These are phyloP conservation scores for Nitzschia sp. DNA, from an alignment of 108 stramenopile genomes.

Conservation along the genomic window DNA sequence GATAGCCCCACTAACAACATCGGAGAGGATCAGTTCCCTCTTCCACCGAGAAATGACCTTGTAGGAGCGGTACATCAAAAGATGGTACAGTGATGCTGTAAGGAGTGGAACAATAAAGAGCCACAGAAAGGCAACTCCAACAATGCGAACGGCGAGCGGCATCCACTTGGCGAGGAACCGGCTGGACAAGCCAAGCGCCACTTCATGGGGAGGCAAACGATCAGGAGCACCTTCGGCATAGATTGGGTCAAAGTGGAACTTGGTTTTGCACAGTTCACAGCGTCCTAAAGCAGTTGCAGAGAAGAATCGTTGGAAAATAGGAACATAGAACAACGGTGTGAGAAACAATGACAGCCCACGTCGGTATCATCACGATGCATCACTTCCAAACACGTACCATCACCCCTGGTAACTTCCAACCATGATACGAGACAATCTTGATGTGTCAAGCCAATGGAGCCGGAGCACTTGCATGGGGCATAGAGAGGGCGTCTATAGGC, in stretches of 20 bases:
- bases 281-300: constrained; percentile 34
- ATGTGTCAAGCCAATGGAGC: constrained; percentile 88
- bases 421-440: constrained; percentile 89
- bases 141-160: constrained; percentile 63
- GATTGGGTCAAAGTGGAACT: constrained; percentile 79
- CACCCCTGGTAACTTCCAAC: constrained; percentile 77
- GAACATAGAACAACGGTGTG: constrained; percentile 2
- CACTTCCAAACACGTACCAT: constrained; percentile 43
- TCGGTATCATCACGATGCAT: neutral
- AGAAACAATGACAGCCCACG: neutral
- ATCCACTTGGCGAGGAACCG: constrained; percentile 70
- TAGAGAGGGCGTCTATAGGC: constrained; percentile 66
- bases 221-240: constrained; percentile 82
- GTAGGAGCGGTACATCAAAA: constrained; percentile 82
- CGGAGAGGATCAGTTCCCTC: constrained; percentile 53
- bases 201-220: constrained; percentile 61
- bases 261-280: constrained; percentile 84
- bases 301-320: too few relatives aligned
- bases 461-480: constrained; percentile 86
- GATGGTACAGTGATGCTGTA: constrained; percentile 87
- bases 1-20: constrained; percentile 77
- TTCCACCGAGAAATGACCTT: constrained; percentile 49
- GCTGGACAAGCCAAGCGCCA: constrained; percentile 65
- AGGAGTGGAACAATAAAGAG: constrained; percentile 73
- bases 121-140: constrained; percentile 73